Evolutionary conservation across 345 rosid genomes (phyloP), one percentile per base, ranked within the genome.

Genomic region (Sonneratia caseolaris): DNA sequence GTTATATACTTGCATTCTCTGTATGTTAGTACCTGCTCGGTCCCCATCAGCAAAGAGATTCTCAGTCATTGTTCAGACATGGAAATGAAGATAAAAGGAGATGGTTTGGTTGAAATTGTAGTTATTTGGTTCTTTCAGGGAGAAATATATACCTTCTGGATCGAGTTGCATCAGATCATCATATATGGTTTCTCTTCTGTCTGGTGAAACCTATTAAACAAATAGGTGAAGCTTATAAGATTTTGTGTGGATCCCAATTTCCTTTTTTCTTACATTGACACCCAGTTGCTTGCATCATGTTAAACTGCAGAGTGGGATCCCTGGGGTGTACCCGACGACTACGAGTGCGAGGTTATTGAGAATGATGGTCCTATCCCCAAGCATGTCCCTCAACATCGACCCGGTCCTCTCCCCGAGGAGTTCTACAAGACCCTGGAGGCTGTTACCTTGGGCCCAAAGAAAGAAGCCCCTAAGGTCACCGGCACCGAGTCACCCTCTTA

Each of bases 261-360:
- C 48, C 47, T 67, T 11, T 0, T 5, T 7, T 66, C 15, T 37
- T 37, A 2, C 7, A 37, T 43, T 67, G 32, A 27, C 32, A 27
- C 32, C 32, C 32, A 27, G 32, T 27, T 27, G 1, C 32, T 27
- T 27, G 32, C 32, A 27, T 1, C 43, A 5, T 8, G 14, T 24
- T 68, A 36, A 69, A 51, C 70, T 61, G 79, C 89, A 95, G 98
- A 95, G 78, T 92, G 96, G 98, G 94, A 90, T 81, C 98, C 98
- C 68, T 90, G 98, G 98, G 98, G 92, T 75, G 92, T 92, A 80
- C 92, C 97, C 37, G 98, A 96, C 47, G 99, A 92, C 79, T 87
- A 88, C 43, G 94, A 90, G 74, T 89, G 93, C 22, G 98, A 95
- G 81, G 86, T 92, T n/a, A 84, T 95, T 14, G 98, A 95, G 82